Conservation (phyloP, 345 rosid genomes). For the Sonneratia caseolaris region DNA sequence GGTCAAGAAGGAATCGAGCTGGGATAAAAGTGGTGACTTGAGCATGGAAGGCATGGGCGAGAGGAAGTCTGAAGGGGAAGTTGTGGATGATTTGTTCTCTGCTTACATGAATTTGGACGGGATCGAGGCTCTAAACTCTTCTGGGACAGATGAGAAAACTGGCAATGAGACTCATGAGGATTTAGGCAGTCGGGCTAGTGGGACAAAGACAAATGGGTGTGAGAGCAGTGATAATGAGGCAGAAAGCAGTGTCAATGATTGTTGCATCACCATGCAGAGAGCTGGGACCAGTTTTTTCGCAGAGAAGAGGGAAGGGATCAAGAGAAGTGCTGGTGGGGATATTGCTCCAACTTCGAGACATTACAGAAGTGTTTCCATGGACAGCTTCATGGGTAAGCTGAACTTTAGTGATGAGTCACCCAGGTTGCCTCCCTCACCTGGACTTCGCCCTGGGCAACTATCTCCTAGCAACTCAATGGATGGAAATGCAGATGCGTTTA, state of each 20-base stretch:
- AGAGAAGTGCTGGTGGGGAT: constrained; percentile 73
- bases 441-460: constrained; percentile 48
- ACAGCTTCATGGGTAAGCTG: constrained; percentile 80
- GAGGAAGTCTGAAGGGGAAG: constrained; percentile 69
- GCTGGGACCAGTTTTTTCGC: constrained; percentile 30
- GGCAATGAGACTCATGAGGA: constrained; percentile 69
- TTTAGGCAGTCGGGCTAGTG: constrained; percentile 84
- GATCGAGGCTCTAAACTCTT: constrained; percentile 71
- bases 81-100: constrained; percentile 81
- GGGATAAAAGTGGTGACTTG: constrained; percentile 41
- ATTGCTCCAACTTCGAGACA: constrained; percentile 65
- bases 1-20: constrained; percentile 40
- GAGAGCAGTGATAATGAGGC: constrained; percentile 91
- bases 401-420: constrained; percentile 69
- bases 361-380: constrained; percentile 87
- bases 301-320: constrained; percentile 63
- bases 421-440: constrained; percentile 74
- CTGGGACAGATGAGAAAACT: constrained; percentile 62
- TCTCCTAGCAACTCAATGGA: constrained; percentile 62
- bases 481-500: constrained; percentile 32
- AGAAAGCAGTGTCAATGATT: constrained; percentile 76
- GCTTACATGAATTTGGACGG: constrained; percentile 92
- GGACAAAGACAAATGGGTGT: constrained; percentile 73
- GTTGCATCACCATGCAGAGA: constrained; percentile 30
- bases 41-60: constrained; percentile 57